phyloP scores from a whole-genome alignment of 352 stramenopile genomes.

The Phytophthora brassicae region DNA sequence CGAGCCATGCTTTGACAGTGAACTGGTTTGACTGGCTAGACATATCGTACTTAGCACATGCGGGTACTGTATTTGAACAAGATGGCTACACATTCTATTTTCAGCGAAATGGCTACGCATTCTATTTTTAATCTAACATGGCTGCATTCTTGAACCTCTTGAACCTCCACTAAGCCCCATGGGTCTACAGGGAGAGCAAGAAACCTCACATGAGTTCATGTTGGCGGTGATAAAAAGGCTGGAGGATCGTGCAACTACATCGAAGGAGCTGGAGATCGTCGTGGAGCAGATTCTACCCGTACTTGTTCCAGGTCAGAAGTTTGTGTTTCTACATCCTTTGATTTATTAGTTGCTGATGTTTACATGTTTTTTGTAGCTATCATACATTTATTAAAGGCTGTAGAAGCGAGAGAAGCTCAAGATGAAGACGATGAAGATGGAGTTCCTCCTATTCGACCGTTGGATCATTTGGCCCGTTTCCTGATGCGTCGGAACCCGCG shows the following conservation, averaged over 20 bases:
- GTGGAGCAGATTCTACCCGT: slow-evolving; percentile 59
- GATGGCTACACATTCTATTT: slow-evolving; percentile 20
- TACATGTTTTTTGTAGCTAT: no score
- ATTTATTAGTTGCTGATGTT: no score
- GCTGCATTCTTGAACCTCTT: slow-evolving; percentile 3
- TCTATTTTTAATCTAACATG: slow-evolving; percentile 4
- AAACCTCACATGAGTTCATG: slow-evolving; percentile 44
- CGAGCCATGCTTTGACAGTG: slow-evolving; percentile 17
- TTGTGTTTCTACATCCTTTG: background rate
- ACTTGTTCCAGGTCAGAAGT: slow-evolving; percentile 50
- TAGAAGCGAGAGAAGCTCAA: slow-evolving; percentile 42
- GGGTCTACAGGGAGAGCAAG: slow-evolving; percentile 34
- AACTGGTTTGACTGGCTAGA: slow-evolving; percentile 10
- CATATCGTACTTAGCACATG: slow-evolving; percentile 13
- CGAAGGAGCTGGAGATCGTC: slow-evolving; percentile 50
- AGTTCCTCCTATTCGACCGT: slow-evolving; percentile 43
- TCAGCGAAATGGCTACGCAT: slow-evolving; percentile 12
- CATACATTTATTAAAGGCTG: slow-evolving; percentile 55
- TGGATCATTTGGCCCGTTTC: slow-evolving; percentile 71
- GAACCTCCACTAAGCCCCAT: slow-evolving; percentile 3
- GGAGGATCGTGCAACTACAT: slow-evolving; percentile 25
- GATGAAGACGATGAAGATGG: slow-evolving; percentile 42
- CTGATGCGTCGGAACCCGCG: slow-evolving; percentile 69
- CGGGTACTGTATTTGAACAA: slow-evolving; percentile 10
- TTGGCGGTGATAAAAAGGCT: slow-evolving; percentile 40